A percentile compares a stretch with the other conserved stretches of the same genome.
Evolutionary conservation across 2,329 filamentous ascomycete species (phyloP).

Genomic region (Byssothecium circinans): DNA sequence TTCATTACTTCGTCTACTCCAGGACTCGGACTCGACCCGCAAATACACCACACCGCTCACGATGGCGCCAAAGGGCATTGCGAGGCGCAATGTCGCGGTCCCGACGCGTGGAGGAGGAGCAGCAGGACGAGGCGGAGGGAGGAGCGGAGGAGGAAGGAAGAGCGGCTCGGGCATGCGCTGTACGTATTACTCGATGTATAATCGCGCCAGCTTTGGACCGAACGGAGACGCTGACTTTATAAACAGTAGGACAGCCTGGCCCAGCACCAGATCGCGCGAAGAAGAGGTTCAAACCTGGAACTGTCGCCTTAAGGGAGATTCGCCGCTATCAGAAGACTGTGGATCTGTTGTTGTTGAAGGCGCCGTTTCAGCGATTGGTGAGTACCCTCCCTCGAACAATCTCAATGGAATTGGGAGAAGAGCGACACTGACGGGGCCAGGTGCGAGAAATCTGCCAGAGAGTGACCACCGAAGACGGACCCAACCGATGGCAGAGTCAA

Average conservation of each 20-base stretch:
- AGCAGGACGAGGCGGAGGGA: conserved; percentile 17
- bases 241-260: conserved; percentile 33
- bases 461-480: conserved; percentile 71
- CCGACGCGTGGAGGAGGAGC: conserved; percentile 35
- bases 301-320: conserved; percentile 97
- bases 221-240: conserved; percentile 3
- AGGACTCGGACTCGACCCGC: neutral
- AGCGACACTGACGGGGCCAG: conserved; percentile 11
- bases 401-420: neutral
- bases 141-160: conserved; percentile 15
- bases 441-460: conserved; percentile 67
- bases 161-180: conserved; percentile 21
- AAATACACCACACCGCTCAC: neutral
- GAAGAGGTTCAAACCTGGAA: conserved; percentile 60
- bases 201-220: neutral
- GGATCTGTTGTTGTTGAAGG: conserved; percentile 93
- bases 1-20: neutral
- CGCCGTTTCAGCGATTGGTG: conserved; percentile 93
- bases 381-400: conserved; percentile 10
- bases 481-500: conserved; percentile 79
- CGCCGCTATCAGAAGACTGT: conserved; percentile 97
- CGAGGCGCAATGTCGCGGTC: conserved; percentile 34
- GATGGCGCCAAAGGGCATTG: conserved; percentile 30
- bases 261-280: conserved; percentile 38
- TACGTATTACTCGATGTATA: conserved; percentile 9